These are phyloP conservation scores for Candida patagonica DNA, from an alignment of 805 yeast genomes.

Conservation along the genomic window DNA sequence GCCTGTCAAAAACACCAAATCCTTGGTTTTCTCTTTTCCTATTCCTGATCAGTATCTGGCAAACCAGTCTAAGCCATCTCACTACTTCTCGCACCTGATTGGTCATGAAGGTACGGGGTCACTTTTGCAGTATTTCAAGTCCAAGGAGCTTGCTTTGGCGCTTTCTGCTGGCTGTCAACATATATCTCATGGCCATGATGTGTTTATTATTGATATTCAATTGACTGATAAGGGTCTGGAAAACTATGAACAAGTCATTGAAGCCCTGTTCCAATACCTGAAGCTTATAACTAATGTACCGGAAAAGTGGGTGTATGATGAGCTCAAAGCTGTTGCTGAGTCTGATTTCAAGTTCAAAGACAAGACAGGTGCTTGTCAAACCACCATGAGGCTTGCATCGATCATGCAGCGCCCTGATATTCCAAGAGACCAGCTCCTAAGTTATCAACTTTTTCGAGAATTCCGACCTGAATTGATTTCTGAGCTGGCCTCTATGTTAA, in stretches of 20 bases:
- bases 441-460: conserved; percentile 45
- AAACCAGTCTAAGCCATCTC: conserved; percentile 63
- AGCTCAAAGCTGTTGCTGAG: conserved; percentile 56
- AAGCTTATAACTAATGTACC: conserved; percentile 51
- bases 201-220: conserved; percentile 63
- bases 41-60: conserved; percentile 64
- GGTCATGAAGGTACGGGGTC: conserved; percentile 95
- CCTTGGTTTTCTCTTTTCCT: conserved; percentile 56
- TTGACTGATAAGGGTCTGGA: conserved; percentile 60
- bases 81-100: conserved; percentile 66
- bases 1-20: conserved; percentile 75
- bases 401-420: conserved; percentile 47
- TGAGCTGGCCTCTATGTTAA: conserved; percentile 41
- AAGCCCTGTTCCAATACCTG: conserved; percentile 62
- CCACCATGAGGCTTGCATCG: conserved; percentile 62
- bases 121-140: conserved; percentile 57
- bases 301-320: conserved; percentile 73
- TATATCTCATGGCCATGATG: conserved; percentile 52
- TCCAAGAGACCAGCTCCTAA: conserved; percentile 58
- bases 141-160: conserved; percentile 68
- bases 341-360: conserved; percentile 74
- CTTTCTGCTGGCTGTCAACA: conserved; percentile 59
- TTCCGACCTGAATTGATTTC: conserved; percentile 48
- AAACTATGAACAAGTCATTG: conserved; percentile 52
- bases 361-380: conserved; percentile 59